phyloP scores from a whole-genome alignment of 192 early-diverging fungal genomes.

The Oehlia diaphana region DNA sequence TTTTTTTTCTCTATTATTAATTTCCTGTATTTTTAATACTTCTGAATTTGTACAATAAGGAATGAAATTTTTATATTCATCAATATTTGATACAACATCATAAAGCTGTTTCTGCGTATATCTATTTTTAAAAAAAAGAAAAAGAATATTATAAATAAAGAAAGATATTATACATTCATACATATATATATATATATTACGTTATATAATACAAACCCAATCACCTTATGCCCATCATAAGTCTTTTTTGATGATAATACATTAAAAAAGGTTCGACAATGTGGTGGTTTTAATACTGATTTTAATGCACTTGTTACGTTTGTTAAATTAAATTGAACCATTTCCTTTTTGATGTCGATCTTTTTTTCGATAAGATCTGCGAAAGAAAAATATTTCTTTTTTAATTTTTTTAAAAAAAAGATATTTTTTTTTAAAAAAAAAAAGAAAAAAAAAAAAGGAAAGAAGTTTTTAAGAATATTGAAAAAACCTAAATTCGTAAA shows the following conservation, averaged over 20 bases:
- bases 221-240: constrained; percentile 11
- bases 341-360: too few relatives aligned
- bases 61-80: constrained; percentile 78
- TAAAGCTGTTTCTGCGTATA: constrained; percentile 79
- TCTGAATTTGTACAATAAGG: constrained; percentile 75
- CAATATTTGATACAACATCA: constrained; percentile 77
- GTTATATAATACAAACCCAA: neutral
- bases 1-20: constrained; percentile 4
- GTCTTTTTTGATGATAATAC: constrained; percentile 3
- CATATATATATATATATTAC: too few relatives aligned
- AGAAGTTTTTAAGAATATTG: too few relatives aligned
- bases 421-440: too few relatives aligned
- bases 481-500: too few relatives aligned
- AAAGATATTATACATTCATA: neutral
- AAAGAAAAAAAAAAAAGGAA: too few relatives aligned
- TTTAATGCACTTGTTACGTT: too few relatives aligned
- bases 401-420: too few relatives aligned
- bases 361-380: too few relatives aligned
- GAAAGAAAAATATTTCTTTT: too few relatives aligned
- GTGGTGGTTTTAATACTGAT: neutral
- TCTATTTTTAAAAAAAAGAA: neutral
- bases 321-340: too few relatives aligned
- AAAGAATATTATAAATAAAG: neutral
- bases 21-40: constrained; percentile 47
- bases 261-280: neutral